A percentile compares a stretch with the other conserved stretches of the same genome.
Evolutionary conservation across 208 protist genomes (phyloP).

Genomic region (Leishmania turanica): DNA sequence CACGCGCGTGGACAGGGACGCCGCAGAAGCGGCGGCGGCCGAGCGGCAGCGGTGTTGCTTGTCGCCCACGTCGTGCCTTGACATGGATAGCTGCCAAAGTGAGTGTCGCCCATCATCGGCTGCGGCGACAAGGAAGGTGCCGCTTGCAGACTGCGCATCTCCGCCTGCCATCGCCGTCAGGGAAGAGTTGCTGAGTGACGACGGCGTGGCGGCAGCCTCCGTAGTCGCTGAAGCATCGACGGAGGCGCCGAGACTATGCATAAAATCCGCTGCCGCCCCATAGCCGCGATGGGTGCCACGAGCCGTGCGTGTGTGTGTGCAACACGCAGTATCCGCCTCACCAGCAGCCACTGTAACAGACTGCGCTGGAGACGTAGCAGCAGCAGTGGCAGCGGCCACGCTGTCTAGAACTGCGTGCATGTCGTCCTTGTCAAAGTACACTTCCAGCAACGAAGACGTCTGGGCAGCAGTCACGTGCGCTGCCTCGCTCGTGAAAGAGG

Average conservation of each 20-base stretch:
- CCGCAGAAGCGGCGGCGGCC: background rate
- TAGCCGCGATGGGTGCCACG: background rate
- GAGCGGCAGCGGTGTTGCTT: background rate
- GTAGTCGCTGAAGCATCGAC: background rate
- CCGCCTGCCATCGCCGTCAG: background rate
- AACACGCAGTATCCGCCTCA: background rate
- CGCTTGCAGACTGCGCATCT: background rate
- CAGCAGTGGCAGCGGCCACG: constrained; percentile 2
- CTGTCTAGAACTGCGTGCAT: constrained; percentile 22
- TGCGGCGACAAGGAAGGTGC: background rate
- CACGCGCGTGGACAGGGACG: background rate
- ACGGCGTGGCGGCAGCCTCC: background rate
- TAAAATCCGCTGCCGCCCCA: background rate
- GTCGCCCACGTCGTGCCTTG: background rate
- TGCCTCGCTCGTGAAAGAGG: constrained; percentile 15
- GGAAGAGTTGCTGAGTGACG: constrained; percentile 13
- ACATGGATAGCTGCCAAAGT: background rate
- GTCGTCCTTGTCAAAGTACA: constrained; percentile 23
- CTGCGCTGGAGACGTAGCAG: background rate
- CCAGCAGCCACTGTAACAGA: background rate
- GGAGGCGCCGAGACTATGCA: no score
- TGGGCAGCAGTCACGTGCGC: constrained; percentile 5
- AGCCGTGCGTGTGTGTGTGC: background rate
- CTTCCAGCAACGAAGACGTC: constrained; percentile 10
- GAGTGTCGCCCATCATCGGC: background rate